These are phyloP conservation scores for Mortierella sp. DNA, from an alignment of 371 early-diverging fungal species.

Conservation along the genomic window DNA sequence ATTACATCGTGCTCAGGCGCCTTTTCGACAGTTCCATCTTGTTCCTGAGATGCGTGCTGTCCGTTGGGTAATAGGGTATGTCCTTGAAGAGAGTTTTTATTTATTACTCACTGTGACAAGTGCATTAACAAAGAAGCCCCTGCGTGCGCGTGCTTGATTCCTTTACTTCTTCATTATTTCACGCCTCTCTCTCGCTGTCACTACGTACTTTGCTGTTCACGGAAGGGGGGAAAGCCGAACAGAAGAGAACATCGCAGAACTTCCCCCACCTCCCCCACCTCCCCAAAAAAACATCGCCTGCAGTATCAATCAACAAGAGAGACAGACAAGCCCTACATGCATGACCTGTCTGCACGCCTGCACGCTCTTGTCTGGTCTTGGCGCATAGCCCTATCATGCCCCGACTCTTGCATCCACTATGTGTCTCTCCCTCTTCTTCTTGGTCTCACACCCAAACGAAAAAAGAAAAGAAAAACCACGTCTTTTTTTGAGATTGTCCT, in stretches of 20 bases:
- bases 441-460: not conserved
- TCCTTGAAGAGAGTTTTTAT: no score
- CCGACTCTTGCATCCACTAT: not conserved
- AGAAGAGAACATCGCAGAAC: no score
- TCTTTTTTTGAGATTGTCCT: no score
- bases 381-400: not conserved
- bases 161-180: not conserved
- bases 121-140: not conserved
- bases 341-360: not conserved
- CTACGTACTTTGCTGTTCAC: not conserved
- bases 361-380: not conserved
- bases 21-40: not conserved
- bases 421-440: not conserved
- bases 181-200: not conserved
- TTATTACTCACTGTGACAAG: not conserved
- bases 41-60: not conserved
- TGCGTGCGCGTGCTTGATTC: not conserved
- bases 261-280: no score
- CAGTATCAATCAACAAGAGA: no score
- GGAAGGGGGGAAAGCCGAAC: not conserved
- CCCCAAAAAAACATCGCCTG: no score
- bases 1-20: not conserved
- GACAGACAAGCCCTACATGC: not conserved
- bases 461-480: not conserved
- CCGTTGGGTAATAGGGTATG: not conserved